Conservation (phyloP, 225 moss, liverwort and hornwort genomes). For the Pseudoscleropodium purum region DNA sequence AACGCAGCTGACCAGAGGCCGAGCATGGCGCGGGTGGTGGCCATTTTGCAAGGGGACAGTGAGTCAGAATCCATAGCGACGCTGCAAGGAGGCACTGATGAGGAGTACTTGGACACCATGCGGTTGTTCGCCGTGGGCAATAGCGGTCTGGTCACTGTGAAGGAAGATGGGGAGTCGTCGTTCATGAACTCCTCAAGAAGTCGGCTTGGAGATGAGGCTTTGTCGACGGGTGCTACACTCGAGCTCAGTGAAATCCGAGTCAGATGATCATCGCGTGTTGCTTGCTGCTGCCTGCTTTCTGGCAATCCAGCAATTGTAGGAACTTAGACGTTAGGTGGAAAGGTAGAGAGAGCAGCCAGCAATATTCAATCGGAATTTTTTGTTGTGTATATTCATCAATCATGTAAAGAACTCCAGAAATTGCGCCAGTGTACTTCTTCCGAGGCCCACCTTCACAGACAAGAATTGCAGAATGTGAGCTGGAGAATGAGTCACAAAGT, state of each 20-base stretch:
- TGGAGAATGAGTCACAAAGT: neutral
- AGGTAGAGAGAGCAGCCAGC: neutral
- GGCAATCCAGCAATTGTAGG: neutral
- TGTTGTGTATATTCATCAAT: neutral
- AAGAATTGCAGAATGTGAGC: neutral
- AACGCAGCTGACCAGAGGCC: neutral
- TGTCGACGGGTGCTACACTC: neutral
- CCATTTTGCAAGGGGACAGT: slow-evolving; percentile 3
- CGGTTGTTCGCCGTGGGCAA: neutral
- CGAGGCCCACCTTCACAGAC: neutral
- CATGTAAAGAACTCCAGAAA: neutral
- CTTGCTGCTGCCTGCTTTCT: neutral
- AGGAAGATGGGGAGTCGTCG: neutral
- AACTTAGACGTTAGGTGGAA: neutral
- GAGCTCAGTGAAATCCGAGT: neutral
- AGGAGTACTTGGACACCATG: neutral
- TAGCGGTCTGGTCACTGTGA: neutral
- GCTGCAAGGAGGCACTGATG: neutral
- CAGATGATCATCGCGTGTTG: neutral
- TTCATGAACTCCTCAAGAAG: neutral
- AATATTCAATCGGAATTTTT: neutral
- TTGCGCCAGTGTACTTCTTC: neutral
- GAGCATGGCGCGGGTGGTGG: slow-evolving; percentile 7
- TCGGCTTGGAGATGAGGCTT: too few species aligned
- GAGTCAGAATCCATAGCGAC: neutral